These are phyloP conservation scores for Protomyces arabidopsidicola DNA, from an alignment of 1,139 yeast species.

Conservation along the genomic window DNA sequence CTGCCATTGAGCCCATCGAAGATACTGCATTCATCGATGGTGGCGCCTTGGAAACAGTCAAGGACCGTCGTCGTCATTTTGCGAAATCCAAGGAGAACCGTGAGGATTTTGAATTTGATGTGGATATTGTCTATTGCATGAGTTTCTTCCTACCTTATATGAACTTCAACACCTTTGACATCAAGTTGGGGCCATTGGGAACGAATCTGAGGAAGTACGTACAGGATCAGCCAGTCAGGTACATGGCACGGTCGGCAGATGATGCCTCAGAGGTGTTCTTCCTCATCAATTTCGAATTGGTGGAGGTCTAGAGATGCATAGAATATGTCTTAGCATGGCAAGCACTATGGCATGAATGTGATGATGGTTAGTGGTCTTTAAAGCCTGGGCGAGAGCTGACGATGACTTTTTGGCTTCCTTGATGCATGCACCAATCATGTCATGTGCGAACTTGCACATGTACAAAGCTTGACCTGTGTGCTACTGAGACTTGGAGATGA, in stretches of 20 bases:
- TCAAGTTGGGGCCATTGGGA: constrained; percentile 28
- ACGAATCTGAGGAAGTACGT: constrained; percentile 33
- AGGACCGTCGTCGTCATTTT: constrained; percentile 28
- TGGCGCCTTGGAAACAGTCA: constrained; percentile 23
- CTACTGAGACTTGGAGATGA: too few relatives aligned
- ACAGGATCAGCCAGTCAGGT: constrained; percentile 32
- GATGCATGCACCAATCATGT: too few relatives aligned
- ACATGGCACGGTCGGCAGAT: constrained; percentile 26
- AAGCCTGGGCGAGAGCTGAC: too few relatives aligned
- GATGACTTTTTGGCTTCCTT: too few relatives aligned
- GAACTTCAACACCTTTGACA: constrained; percentile 30
- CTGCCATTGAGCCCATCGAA: constrained; percentile 28
- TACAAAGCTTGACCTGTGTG: too few relatives aligned
- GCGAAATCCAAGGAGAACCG: constrained; percentile 21
- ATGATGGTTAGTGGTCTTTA: too few relatives aligned
- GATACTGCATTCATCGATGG: constrained; percentile 29
- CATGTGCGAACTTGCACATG: too few relatives aligned
- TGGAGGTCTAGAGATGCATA: background rate
- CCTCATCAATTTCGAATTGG: constrained; percentile 27
- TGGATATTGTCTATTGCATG: constrained; percentile 30
- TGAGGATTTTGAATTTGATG: constrained; percentile 24
- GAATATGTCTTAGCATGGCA: too few relatives aligned
- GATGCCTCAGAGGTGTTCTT: constrained; percentile 24
- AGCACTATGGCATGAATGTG: too few relatives aligned
- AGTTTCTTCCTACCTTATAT: constrained; percentile 30